phyloP scores from a whole-genome alignment of 495 filamentous ascomycete species.

The Tetracladium marchalianum region DNA sequence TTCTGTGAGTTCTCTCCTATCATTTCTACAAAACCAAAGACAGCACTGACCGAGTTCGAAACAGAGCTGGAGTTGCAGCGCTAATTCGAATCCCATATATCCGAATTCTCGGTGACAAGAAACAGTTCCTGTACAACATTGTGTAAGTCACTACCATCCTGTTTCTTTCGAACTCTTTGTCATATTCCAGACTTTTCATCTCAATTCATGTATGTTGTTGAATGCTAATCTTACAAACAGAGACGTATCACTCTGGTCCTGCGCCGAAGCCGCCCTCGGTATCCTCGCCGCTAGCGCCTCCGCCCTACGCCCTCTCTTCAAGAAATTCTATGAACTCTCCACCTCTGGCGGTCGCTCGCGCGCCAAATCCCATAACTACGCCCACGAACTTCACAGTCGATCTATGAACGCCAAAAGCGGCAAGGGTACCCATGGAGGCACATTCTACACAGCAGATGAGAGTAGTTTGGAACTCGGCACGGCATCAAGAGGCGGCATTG shows the following conservation, averaged over 20 bases:
- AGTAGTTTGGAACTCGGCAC: not conserved
- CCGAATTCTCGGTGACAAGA: slow-evolving; percentile 17
- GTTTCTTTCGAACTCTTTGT: not conserved
- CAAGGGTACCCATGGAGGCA: not conserved
- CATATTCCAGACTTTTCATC: not conserved
- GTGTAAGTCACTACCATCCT: slow-evolving; percentile 3
- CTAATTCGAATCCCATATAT: slow-evolving; percentile 31
- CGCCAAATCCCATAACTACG: not conserved
- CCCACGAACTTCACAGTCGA: not conserved
- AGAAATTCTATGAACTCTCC: slow-evolving; percentile 5
- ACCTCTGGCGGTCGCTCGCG: not conserved
- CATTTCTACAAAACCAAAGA: not conserved
- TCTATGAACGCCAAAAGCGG: not conserved
- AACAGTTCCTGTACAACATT: slow-evolving; percentile 16
- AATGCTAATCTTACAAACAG: slow-evolving; percentile 1
- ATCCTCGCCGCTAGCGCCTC: slow-evolving; percentile 21
- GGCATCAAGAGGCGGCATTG: not conserved
- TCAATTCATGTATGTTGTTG: too few species aligned
- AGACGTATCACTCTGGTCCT: slow-evolving; percentile 25
- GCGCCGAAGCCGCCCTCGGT: slow-evolving; percentile 25
- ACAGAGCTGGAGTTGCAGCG: slow-evolving; percentile 27
- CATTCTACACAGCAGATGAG: too few species aligned
- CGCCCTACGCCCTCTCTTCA: slow-evolving; percentile 23
- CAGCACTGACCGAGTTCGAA: slow-evolving; percentile 6
- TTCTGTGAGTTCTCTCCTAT: slow-evolving; percentile 19